These are phyloP conservation scores for Wickerhamiella bombiphila DNA, from an alignment of 805 yeast species.

Conservation along the genomic window DNA sequence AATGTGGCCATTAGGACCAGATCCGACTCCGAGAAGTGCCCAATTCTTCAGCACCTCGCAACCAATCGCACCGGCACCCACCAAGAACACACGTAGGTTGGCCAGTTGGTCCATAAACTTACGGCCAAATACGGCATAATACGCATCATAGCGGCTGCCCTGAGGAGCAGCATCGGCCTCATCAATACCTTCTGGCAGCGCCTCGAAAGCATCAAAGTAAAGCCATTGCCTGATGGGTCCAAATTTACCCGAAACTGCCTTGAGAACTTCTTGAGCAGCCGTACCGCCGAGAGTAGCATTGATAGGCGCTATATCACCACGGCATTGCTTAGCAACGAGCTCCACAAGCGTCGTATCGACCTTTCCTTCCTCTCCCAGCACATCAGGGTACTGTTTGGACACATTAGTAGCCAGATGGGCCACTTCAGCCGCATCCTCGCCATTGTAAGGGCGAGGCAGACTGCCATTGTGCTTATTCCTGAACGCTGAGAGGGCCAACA, in stretches of 20 bases:
- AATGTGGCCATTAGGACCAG: conserved; percentile 80
- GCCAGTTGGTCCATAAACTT: conserved; percentile 59
- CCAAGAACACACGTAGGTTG: conserved; percentile 72
- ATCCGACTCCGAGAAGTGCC: conserved; percentile 92
- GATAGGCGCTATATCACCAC: conserved; percentile 84
- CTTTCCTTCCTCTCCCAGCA: conserved; percentile 42
- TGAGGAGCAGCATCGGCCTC: conserved; percentile 61
- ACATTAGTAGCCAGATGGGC: conserved; percentile 45
- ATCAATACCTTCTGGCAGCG: conserved; percentile 39
- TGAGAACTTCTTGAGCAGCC: conserved; percentile 90
- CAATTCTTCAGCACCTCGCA: conserved; percentile 97
- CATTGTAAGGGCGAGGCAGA: conserved; percentile 65
- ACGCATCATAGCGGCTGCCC: conserved; percentile 81
- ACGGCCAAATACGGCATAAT: conserved; percentile 84
- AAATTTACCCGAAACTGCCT: conserved; percentile 90
- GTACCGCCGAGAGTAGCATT: conserved; percentile 87
- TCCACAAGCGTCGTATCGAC: conserved; percentile 51
- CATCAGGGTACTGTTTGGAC: conserved; percentile 40
- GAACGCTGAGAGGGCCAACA: conserved; percentile 76
- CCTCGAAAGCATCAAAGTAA: conserved; percentile 91
- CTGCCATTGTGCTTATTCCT: conserved; percentile 42
- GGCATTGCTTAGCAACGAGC: conserved; percentile 69
- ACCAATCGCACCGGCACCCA: conserved; percentile 98
- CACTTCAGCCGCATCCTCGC: conserved; percentile 57
- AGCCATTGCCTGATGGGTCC: conserved; percentile 85